Percentiles rank a stretch among this genome's conserved stretches.
phyloP scores from a whole-genome alignment of 371 early-diverging fungal species.

The Syncephalastrum contaminatum region DNA sequence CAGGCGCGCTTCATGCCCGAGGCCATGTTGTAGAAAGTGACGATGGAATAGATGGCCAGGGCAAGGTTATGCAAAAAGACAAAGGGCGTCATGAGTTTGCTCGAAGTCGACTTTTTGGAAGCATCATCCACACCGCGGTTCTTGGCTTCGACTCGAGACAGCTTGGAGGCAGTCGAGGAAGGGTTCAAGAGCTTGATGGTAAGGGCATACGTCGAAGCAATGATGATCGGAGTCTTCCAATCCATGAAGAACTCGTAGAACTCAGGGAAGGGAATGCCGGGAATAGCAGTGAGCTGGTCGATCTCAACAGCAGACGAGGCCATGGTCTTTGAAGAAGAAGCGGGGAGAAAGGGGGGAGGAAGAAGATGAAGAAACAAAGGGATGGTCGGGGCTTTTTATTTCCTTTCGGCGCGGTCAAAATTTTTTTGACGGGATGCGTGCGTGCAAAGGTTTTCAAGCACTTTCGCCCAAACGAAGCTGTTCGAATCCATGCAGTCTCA shows the following conservation, averaged over 20 bases:
- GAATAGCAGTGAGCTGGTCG: conserved; percentile 35
- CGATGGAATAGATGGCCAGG: conserved; percentile 68
- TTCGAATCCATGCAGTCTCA: too few relatives aligned
- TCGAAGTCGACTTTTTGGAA: conserved; percentile 32
- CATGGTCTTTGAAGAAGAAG: background rate
- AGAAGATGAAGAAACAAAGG: conserved; percentile 8
- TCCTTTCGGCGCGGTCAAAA: background rate
- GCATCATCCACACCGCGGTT: conserved; percentile 36
- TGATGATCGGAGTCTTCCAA: conserved; percentile 70
- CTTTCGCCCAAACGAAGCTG: too few relatives aligned
- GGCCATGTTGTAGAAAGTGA: conserved; percentile 68
- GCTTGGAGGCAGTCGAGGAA: conserved; percentile 40
- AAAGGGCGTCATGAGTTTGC: conserved; percentile 61
- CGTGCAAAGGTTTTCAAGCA: background rate
- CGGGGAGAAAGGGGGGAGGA: conserved; percentile 3
- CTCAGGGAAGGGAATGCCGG: conserved; percentile 61
- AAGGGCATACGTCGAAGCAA: conserved; percentile 50
- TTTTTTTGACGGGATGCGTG: background rate
- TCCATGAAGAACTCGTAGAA: conserved; percentile 71
- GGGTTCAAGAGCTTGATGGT: conserved; percentile 57
- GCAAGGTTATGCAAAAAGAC: conserved; percentile 69
- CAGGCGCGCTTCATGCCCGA: conserved; percentile 50
- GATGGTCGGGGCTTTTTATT: conserved; percentile 15
- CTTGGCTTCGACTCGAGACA: conserved; percentile 54
- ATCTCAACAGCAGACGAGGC: conserved; percentile 13